Conservation (phyloP, 1,284 basidiomycete genomes). For the Mrakiaceae sp. region DNA sequence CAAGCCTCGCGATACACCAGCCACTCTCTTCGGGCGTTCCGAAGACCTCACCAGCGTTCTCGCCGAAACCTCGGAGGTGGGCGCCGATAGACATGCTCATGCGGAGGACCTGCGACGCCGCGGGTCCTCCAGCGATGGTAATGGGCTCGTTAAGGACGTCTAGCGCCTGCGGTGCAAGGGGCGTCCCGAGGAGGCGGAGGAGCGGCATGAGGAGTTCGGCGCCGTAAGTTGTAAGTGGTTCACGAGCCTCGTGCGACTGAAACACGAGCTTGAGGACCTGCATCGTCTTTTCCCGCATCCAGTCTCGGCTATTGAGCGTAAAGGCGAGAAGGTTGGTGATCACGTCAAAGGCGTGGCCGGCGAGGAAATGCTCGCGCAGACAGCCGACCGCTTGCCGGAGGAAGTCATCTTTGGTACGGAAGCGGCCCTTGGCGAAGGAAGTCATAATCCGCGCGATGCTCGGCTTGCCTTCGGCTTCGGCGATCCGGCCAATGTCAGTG, state of each 20-base stretch:
- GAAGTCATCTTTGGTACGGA: constrained; percentile 88
- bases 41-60: constrained; percentile 58
- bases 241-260: constrained; percentile 68
- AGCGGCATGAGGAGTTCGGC: constrained; percentile 85
- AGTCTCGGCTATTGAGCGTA: constrained; percentile 70
- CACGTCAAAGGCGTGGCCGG: constrained; percentile 52
- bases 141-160: constrained; percentile 86
- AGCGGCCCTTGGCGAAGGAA: constrained; percentile 75
- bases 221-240: constrained; percentile 59
- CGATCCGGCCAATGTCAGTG: constrained; percentile 58
- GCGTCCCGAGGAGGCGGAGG: constrained; percentile 70
- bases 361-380: constrained; percentile 68
- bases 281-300: constrained; percentile 72
- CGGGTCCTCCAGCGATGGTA: constrained; percentile 56
- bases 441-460: constrained; percentile 77
- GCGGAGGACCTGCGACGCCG: constrained; percentile 69
- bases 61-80: constrained; percentile 38
- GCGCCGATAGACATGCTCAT: constrained; percentile 62
- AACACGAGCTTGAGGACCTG: constrained; percentile 81
- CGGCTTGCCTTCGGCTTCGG: constrained; percentile 56
- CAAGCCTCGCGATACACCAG: constrained; percentile 66
- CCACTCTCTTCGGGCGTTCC: constrained; percentile 69
- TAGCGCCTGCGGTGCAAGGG: constrained; percentile 70
- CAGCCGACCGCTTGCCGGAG: constrained; percentile 76
- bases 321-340: constrained; percentile 73